These are phyloP conservation scores for Coemansia sp. DNA, from an alignment of 192 early-diverging fungal species.

Conservation along the genomic window DNA sequence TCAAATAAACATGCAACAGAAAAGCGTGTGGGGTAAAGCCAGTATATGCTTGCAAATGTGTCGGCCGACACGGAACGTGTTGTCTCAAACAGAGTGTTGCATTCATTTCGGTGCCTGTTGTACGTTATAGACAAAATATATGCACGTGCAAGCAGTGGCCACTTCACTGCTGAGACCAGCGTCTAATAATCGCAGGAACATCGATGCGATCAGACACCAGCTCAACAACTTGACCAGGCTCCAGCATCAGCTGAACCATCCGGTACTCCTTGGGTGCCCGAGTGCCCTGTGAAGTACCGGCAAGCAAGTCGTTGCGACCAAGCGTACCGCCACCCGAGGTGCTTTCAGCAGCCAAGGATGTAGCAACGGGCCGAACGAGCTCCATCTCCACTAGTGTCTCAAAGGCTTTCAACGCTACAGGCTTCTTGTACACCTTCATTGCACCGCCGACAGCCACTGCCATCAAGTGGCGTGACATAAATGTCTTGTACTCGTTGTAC, in stretches of 20 bases:
- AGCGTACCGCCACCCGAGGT: constrained; percentile 9
- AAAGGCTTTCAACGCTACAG: constrained; percentile 87
- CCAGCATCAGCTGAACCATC: constrained; percentile 81
- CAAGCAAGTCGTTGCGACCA: constrained; percentile 42
- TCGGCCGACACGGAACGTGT: background rate
- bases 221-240: constrained; percentile 65
- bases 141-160: background rate
- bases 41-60: background rate
- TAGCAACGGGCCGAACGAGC: constrained; percentile 58
- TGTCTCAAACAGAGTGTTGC: background rate
- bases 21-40: background rate
- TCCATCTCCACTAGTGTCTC: constrained; percentile 74
- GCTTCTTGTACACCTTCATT: constrained; percentile 73
- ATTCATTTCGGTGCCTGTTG: background rate
- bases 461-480: constrained; percentile 65
- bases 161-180: constrained; percentile 60
- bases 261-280: constrained; percentile 83
- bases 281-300: constrained; percentile 33
- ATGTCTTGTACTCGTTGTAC: constrained; percentile 86
- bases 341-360: background rate
- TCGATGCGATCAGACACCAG: constrained; percentile 61
- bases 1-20: background rate
- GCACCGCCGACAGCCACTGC: constrained; percentile 52
- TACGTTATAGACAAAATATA: no score
- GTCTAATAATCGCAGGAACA: constrained; percentile 61